Conservation (phyloP, 768 basidiomycete genomes). For the Mycena amicta region DNA sequence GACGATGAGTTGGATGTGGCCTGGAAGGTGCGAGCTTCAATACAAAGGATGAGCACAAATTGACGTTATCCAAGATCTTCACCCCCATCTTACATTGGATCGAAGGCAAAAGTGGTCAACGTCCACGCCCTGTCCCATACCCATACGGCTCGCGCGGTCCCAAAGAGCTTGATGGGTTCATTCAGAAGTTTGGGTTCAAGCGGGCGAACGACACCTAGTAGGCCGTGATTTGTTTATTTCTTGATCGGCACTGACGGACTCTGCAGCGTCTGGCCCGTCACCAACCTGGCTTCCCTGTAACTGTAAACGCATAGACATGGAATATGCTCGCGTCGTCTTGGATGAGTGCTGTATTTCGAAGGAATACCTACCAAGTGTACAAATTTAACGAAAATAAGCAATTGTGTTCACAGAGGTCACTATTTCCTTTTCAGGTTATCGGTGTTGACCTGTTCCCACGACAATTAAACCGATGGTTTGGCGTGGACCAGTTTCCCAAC, state of each 20-base stretch:
- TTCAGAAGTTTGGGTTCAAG: conserved; percentile 75
- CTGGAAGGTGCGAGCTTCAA: conserved; percentile 76
- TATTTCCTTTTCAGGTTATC: neutral
- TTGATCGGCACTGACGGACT: conserved; percentile 12
- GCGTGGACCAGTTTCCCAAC: no score
- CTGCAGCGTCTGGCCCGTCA: conserved; percentile 72
- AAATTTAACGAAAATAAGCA: conserved; percentile 9
- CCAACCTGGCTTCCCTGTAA: conserved; percentile 64
- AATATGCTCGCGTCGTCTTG: conserved; percentile 6
- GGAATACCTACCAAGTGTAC: conserved; percentile 23
- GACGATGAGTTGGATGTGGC: conserved; percentile 96
- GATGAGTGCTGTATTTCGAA: conserved; percentile 12
- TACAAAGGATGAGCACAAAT: neutral
- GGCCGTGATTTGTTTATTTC: conserved; percentile 35
- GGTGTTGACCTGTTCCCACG: neutral
- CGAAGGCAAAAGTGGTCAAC: conserved; percentile 69
- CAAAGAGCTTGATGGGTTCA: conserved; percentile 76
- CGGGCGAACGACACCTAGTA: conserved; percentile 73
- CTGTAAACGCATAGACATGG: conserved; percentile 16
- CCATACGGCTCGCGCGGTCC: conserved; percentile 97
- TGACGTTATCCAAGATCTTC: conserved; percentile 66
- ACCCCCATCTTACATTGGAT: conserved; percentile 97
- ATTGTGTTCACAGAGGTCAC: neutral
- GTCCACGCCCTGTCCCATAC: conserved; percentile 77
- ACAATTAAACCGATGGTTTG: no score